Evolutionary conservation across 2,329 filamentous ascomycete genomes (phyloP), one percentile per base, ranked within the genome.

Genomic region (Beauveria brongniartii): DNA sequence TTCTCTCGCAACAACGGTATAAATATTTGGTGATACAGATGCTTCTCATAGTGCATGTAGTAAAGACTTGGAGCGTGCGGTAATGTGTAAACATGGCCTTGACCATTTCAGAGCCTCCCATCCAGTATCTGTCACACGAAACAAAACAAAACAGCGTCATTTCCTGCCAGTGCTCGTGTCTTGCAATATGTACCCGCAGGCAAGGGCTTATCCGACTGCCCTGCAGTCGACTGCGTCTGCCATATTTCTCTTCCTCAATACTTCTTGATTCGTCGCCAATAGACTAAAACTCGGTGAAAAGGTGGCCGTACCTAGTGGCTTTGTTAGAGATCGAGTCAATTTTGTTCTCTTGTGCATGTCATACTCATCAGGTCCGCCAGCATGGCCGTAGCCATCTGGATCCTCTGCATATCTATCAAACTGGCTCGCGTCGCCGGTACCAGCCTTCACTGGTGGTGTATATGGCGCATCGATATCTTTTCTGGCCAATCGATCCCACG

Each of bases 401-500:
- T 99, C 94, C 75, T 99, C 94, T 1, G 94, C 92, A 74, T 99
- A 99, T 74, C 92, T 91, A 77, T 99, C 94, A 71, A 99, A 99
- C 75, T 97, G 90, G 76, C 92, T 97, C 56, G 94, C 91, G 77
- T 99, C 94, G 62, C 94, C 94, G 34, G 91, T 88, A 47, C 94
- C 94, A 47, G 91, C 92, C 73, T 94, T 90, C 64, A 99, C 93
- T 0, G 94, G 94, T 18, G 94, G 94, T 60, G 96, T 94, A 72
- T 99, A 99, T 5, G 94, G 94, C 43, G 94, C 94, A 75, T 99
- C 94, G 64, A 99, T 99, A 69, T 99, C 94, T 77, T 97, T 97
- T 73, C 92, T 89, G 43, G 90, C 87, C 68, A 99, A 78, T 64
- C 94, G 82, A 70, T 99, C 94, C 94, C 94, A 99, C 3, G 94